These are phyloP conservation scores for Tuber aestivum DNA, from an alignment of 495 filamentous ascomycete genomes.

Conservation along the genomic window DNA sequence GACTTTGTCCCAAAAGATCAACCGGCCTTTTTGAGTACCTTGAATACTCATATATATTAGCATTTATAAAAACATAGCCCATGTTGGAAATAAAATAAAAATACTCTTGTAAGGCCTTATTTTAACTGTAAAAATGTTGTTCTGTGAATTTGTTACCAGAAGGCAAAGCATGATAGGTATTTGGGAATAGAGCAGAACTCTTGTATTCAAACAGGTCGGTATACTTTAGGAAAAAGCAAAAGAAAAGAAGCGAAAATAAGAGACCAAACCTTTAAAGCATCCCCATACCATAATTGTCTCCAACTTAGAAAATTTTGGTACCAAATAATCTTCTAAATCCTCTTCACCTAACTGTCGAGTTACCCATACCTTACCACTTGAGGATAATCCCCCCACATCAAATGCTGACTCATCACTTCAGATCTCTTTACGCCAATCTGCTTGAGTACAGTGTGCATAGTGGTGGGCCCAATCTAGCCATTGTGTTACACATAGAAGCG, in stretches of 20 bases:
- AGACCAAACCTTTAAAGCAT: neutral
- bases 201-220: too few relatives aligned
- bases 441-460: neutral
- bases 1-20: conserved; percentile 14
- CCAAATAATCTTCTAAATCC: conserved; percentile 1
- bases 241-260: too few relatives aligned
- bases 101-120: too few relatives aligned
- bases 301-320: neutral
- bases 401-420: neutral
- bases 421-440: neutral
- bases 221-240: too few relatives aligned
- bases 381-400: neutral
- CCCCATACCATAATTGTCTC: neutral
- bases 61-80: too few relatives aligned
- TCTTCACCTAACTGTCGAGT: neutral
- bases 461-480: neutral
- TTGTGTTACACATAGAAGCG: too few relatives aligned
- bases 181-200: too few relatives aligned
- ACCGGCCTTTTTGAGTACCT: neutral
- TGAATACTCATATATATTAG: too few relatives aligned
- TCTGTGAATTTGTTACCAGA: too few relatives aligned
- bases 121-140: too few relatives aligned
- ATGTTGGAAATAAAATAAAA: too few relatives aligned
- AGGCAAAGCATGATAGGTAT: too few relatives aligned
- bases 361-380: neutral